Base-by-base conservation (phyloP, 768 basidiomycete genomes). In the Hericium erinaceus region DNA sequence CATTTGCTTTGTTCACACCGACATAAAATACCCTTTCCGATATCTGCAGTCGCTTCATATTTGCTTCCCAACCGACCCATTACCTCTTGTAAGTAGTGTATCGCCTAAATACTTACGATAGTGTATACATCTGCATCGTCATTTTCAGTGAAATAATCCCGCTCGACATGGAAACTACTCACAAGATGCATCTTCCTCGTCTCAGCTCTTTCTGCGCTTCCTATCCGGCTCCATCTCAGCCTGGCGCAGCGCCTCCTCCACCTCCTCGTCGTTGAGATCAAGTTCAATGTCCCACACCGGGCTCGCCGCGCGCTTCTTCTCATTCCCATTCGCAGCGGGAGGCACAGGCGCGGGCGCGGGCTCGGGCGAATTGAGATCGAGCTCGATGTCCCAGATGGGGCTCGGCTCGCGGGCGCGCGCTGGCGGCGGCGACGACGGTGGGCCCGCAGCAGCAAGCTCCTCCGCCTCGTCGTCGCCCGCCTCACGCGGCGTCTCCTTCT, bases 331-430 rank as follows among this genome's bases (percentile, higher is more conserved):
- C 28, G 22, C 22, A 40, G 9, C 16, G 20, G 37, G 26, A 18
- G 24, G 50, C 2, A 37, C 10, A 15, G 16, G 11, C 49, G 2
- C 16, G 48, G 39, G 28, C 13, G 20, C 20, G 9, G 49, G 49
- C 22, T 26, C 24, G 2, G 49, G 49, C 11, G 49, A 51, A 28
- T 51, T 51, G 20, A 51, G 22, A 37, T 39, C 60, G 6, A n/a
- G 46, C 38, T 63, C 62, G 16, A 63, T 63, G 11, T 63, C 62
- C 89, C 89, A 90, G 7, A 74, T 71, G 1, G 86, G 83, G 64
- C 84, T 87, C 4, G 74, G 72, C 52, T 38, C 16, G 50, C 63
- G 59, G n/a, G 60, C 53, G 9, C 61, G 40, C 8, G 49, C 18
- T 9, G 28, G 49, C 11, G 24, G 49, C 7, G 26, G 22, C 13